phyloP scores from a whole-genome alignment of 129 eudicot species.

The Helichrysum umbraculigerum region DNA sequence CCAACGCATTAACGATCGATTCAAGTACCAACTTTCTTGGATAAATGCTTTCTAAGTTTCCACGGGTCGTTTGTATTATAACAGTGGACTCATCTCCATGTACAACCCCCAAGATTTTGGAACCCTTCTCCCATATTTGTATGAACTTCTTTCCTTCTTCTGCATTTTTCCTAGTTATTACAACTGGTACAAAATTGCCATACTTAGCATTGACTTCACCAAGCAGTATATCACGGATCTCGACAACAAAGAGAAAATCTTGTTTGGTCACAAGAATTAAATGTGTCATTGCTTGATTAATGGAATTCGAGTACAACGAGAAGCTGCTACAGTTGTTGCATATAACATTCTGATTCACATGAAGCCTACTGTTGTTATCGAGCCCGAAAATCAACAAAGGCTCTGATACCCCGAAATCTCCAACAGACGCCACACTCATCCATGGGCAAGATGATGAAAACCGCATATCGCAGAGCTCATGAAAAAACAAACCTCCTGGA shows the following conservation, averaged over 20 bases:
- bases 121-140: constrained; percentile 91
- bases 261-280: constrained; percentile 83
- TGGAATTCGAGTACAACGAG: constrained; percentile 68
- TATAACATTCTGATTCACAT: constrained; percentile 56
- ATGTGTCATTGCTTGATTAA: constrained; percentile 61
- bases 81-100: constrained; percentile 95
- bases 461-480: constrained; percentile 42
- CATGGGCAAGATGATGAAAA: constrained; percentile 79
- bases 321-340: constrained; percentile 88
- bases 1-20: constrained; percentile 73
- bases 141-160: constrained; percentile 68
- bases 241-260: constrained; percentile 68
- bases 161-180: constrained; percentile 49
- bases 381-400: constrained; percentile 75
- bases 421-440: constrained; percentile 59
- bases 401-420: constrained; percentile 32
- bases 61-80: constrained; percentile 79
- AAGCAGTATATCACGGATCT: constrained; percentile 58
- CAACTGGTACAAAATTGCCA: constrained; percentile 66
- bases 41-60: constrained; percentile 87
- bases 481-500: constrained; percentile 33
- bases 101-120: constrained; percentile 73
- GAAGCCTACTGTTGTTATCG: constrained; percentile 62
- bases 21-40: constrained; percentile 82
- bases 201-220: constrained; percentile 54